These are phyloP conservation scores for Acer yangbiense DNA, from an alignment of 345 rosid genomes.

Conservation along the genomic window DNA sequence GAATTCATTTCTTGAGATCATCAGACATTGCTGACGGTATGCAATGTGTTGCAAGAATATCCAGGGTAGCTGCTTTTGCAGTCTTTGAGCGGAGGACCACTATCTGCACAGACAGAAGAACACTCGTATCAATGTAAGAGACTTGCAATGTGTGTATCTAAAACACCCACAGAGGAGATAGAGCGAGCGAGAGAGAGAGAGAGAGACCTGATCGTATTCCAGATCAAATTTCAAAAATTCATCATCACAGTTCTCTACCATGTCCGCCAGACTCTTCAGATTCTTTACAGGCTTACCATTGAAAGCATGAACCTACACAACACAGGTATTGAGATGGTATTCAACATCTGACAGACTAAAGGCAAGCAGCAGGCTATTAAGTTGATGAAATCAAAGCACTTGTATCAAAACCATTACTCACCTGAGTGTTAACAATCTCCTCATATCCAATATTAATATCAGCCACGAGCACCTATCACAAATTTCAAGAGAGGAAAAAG, in stretches of 20 bases:
- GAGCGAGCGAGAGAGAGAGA: background rate
- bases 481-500: background rate
- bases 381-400: conserved; percentile 15
- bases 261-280: conserved; percentile 59
- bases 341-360: background rate
- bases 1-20: conserved; percentile 52
- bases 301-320: conserved; percentile 50
- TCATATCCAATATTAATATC: conserved; percentile 73
- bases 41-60: conserved; percentile 65
- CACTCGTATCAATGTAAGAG: background rate
- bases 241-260: conserved; percentile 62
- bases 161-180: background rate
- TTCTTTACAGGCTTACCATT: conserved; percentile 72
- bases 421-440: conserved; percentile 77
- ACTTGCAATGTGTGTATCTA: background rate
- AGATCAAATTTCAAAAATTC: conserved; percentile 66
- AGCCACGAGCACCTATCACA: conserved; percentile 64
- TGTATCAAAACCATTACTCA: conserved; percentile 10
- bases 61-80: conserved; percentile 59
- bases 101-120: conserved; percentile 37
- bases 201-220: conserved; percentile 58
- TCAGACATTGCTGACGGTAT: conserved; percentile 69
- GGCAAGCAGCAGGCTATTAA: background rate
- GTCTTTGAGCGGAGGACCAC: conserved; percentile 52
- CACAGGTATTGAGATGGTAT: background rate